Evolutionary conservation across 1,284 basidiomycete species (phyloP).

Genomic region (Leccinum subrobustum): DNA sequence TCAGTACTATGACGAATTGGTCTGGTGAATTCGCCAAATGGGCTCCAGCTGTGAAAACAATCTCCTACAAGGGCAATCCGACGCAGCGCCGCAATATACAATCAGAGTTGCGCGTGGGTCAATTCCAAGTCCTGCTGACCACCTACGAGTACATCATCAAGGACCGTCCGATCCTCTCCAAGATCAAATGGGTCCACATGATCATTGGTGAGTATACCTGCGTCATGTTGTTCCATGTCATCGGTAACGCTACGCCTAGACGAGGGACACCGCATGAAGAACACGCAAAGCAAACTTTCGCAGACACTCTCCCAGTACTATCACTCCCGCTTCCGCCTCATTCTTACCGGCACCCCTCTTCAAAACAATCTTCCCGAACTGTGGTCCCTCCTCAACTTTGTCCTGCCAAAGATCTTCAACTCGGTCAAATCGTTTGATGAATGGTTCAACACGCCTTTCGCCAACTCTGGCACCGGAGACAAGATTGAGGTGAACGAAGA

Average conservation of each 20-base stretch:
- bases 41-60: conserved; percentile 85
- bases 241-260: conserved; percentile 44
- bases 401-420: conserved; percentile 98
- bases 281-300: conserved; percentile 93
- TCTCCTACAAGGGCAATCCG: conserved; percentile 96
- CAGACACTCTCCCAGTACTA: conserved; percentile 95
- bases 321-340: conserved; percentile 90
- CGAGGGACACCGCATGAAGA: conserved; percentile 99
- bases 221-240: background rate
- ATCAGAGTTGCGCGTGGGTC: conserved; percentile 69
- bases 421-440: conserved; percentile 99
- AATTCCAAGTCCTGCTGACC: conserved; percentile 95
- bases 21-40: conserved; percentile 96
- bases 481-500: conserved; percentile 99
- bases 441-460: conserved; percentile 99
- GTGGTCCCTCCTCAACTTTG: conserved; percentile 98
- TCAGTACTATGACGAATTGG: conserved; percentile 99
- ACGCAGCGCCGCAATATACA: conserved; percentile 75
- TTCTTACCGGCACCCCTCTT: conserved; percentile 96
- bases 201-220: conserved; percentile 73
- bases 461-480: conserved; percentile 93
- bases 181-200: conserved; percentile 98
- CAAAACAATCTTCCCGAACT: conserved; percentile 99
- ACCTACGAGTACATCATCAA: conserved; percentile 99
- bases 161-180: conserved; percentile 86